Base-by-base conservation (phyloP, 192 early-diverging fungal species). In the Backusella macrospora region DNA sequence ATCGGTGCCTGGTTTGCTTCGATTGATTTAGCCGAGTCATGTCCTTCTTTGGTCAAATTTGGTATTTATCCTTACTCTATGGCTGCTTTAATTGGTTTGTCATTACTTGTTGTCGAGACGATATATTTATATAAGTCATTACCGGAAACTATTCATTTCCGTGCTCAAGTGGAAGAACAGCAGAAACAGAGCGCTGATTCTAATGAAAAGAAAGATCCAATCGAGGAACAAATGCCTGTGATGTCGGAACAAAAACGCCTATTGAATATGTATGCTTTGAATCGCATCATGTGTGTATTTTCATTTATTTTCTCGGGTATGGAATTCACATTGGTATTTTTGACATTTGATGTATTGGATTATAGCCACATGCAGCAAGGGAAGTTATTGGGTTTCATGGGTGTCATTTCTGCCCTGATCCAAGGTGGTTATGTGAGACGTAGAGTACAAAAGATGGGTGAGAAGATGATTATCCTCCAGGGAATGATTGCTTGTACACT, bases 291-390 rank as follows among this genome's bases (percentile, higher is more conserved):
- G 76, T 96, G 94, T 73, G 80, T 91, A 15, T 96, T 94, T 76
- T 85, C 97, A 46, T 95, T 99, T 74, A 85, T 95, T 66, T 99
- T 98, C 75, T 94, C 94, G 3, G 97, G 98, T 1, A 97, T 99
- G 95, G 98, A 99, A 85, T 99, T 98, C 84, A 99, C 96, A 1
- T 85, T 99, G 63, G 95, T 96, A 2, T 99, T 99, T 79, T 81
- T 98, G 71, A 99, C 98, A 0, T 94, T 93, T 78, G 96, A 99
- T 82, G 83, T 93, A 34, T 96, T 97, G 69, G 80, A 86, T 38
- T 99, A 95, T 75, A 84, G 86, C 10, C 91, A 97, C 77, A 89
- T 89, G 79, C 90, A 93, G 75, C 96, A 99, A 83, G 98, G 98
- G 15, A 86, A 83, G 63, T 80, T 98, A 4, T 84, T 99, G 4